These are phyloP conservation scores for Cordyceps pruinosa DNA, from an alignment of 2,329 filamentous ascomycete genomes.

Conservation along the genomic window DNA sequence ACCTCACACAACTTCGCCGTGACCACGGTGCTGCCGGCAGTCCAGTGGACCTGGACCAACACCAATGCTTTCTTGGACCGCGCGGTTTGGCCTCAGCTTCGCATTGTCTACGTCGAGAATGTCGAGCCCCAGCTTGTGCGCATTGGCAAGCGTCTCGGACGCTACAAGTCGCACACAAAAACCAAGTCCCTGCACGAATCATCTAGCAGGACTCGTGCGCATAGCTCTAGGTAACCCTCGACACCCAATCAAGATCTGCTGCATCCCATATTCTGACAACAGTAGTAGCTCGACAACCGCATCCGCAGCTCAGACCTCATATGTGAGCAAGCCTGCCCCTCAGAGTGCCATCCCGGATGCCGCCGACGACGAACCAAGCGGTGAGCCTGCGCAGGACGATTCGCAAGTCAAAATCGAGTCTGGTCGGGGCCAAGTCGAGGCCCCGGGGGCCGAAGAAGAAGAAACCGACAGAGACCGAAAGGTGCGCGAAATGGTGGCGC, in stretches of 20 bases:
- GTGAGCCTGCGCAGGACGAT: conserved; percentile 13
- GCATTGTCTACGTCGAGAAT: conserved; percentile 77
- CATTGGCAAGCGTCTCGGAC: conserved; percentile 81
- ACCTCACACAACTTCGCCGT: conserved; percentile 60
- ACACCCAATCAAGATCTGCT: too few species aligned
- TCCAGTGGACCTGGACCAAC: conserved; percentile 62
- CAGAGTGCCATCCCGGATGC: conserved; percentile 22
- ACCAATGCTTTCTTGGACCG: conserved; percentile 65
- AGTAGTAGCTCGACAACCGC: not conserved
- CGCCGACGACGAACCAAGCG: not conserved
- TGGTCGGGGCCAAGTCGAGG: conserved; percentile 29
- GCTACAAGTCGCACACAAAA: conserved; percentile 48
- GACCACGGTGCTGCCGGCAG: conserved; percentile 65
- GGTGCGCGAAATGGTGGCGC: conserved; percentile 60
- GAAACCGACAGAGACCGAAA: conserved; percentile 51
- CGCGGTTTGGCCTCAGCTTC: conserved; percentile 73
- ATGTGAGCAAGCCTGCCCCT: conserved; percentile 26
- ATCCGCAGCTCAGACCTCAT: conserved; percentile 21
- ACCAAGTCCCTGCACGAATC: conserved; percentile 17
- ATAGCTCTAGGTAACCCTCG: conserved; percentile 16
- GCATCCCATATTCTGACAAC: not conserved
- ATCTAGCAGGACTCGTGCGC: not conserved
- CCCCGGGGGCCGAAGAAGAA: conserved; percentile 38
- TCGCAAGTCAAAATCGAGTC: conserved; percentile 14
- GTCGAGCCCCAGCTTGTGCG: conserved; percentile 92